A percentile compares a stretch with the other conserved stretches of the same genome.
These are phyloP conservation scores for Yamadazyma sp. DNA, from an alignment of 1,139 yeast species.

Conservation along the genomic window DNA sequence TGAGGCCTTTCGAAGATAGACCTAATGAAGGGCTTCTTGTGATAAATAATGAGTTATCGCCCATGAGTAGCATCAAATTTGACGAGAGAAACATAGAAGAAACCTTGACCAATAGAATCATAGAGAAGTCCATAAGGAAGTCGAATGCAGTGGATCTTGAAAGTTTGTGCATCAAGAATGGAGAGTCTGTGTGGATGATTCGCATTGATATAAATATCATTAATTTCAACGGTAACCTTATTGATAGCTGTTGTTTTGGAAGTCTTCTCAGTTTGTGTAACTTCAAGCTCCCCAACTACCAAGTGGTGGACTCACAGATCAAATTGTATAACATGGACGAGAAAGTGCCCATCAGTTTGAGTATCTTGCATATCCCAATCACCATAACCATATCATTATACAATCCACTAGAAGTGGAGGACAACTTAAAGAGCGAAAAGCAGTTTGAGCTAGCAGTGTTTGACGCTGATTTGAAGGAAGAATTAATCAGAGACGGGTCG, in stretches of 20 bases:
- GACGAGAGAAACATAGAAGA: constrained; percentile 77
- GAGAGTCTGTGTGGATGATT: constrained; percentile 85
- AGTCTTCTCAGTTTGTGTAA: constrained; percentile 85
- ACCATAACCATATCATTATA: constrained; percentile 89
- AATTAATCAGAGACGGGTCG: constrained; percentile 71
- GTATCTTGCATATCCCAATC: constrained; percentile 85
- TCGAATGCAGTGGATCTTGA: constrained; percentile 91
- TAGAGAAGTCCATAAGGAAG: constrained; percentile 88
- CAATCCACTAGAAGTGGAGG: constrained; percentile 63
- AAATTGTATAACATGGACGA: constrained; percentile 72
- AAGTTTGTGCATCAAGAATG: constrained; percentile 86
- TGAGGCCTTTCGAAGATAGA: constrained; percentile 82
- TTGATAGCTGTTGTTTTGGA: constrained; percentile 88
- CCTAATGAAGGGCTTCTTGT: constrained; percentile 91
- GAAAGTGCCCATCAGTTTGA: constrained; percentile 82
- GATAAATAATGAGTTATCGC: constrained; percentile 81
- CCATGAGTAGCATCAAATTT: constrained; percentile 86
- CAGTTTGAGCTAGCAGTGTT: constrained; percentile 62
- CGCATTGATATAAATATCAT: constrained; percentile 88
- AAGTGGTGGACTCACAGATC: constrained; percentile 66
- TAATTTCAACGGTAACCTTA: constrained; percentile 88
- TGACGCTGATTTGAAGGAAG: constrained; percentile 82
- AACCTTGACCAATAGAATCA: constrained; percentile 69
- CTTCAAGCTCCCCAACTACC: constrained; percentile 79
- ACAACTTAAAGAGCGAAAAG: constrained; percentile 65